phyloP scores from a whole-genome alignment of 306 rosid species.

The Medicago ruthenica region DNA sequence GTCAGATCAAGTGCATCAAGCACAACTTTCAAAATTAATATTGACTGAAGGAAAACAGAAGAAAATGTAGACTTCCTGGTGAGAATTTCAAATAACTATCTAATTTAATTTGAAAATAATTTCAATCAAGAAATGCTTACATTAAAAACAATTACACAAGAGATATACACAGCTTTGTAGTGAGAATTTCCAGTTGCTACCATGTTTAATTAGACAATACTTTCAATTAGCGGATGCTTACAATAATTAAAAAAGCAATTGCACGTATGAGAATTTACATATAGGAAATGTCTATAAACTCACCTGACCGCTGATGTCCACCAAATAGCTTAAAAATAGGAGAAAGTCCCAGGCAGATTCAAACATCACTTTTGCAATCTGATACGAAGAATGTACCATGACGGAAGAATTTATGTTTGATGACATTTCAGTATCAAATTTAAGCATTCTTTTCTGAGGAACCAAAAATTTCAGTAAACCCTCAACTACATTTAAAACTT shows the following conservation, averaged over 20 bases:
- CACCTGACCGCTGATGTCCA: conserved; percentile 86
- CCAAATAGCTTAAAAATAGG: conserved; percentile 82
- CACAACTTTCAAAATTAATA: not conserved
- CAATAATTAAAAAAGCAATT: conserved; percentile 15
- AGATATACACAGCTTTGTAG: not conserved
- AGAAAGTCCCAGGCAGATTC: conserved; percentile 87
- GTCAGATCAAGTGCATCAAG: conserved; percentile 15
- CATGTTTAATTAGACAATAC: conserved; percentile 16
- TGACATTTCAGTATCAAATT: conserved; percentile 52
- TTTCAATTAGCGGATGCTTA: conserved; percentile 18
- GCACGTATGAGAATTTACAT: conserved; percentile 2
- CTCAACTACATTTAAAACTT: conserved; percentile 68
- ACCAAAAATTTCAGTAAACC: conserved; percentile 77
- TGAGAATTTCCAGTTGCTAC: conserved; percentile 31
- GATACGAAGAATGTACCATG: conserved; percentile 83
- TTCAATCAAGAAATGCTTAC: conserved; percentile 28
- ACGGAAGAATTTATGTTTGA: conserved; percentile 66
- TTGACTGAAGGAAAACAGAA: not conserved
- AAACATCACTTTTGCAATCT: conserved; percentile 85
- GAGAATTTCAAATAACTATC: conserved; percentile 17
- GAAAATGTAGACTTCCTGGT: not conserved
- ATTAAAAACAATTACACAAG: conserved; percentile 3
- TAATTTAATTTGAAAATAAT: conserved; percentile 22
- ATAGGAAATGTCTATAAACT: conserved; percentile 42
- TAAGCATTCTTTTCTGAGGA: conserved; percentile 66